phyloP scores from a whole-genome alignment of 345 rosid genomes.

The Hibiscus tridactylites region DNA sequence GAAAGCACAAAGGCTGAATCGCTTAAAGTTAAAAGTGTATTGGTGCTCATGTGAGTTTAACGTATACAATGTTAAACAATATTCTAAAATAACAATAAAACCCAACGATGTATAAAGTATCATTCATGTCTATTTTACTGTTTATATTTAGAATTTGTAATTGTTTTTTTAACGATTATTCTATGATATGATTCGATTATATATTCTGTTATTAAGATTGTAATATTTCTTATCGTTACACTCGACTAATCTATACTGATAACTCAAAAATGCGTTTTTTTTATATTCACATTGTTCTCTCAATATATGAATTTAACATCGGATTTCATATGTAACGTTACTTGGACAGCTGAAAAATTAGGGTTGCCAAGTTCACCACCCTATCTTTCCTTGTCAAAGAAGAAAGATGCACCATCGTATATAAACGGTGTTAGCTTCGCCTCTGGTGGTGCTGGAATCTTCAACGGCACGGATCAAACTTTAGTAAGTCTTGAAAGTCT shows the following conservation, averaged over 20 bases:
- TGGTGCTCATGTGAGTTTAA: background rate
- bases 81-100: no score
- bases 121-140: background rate
- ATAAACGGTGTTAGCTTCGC: conserved; percentile 54
- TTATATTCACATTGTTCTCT: background rate
- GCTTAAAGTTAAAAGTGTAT: background rate
- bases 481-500: conserved; percentile 28
- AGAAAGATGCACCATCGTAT: conserved; percentile 14
- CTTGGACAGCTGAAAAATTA: conserved; percentile 50
- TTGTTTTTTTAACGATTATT: no score
- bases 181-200: no score
- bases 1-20: background rate
- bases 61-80: background rate
- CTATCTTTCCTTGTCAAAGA: conserved; percentile 31
- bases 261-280: no score
- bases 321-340: background rate
- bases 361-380: conserved; percentile 55
- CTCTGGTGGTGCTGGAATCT: conserved; percentile 62
- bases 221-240: no score
- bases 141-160: no score
- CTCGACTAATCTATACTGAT: no score
- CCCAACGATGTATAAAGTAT: no score
- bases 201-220: no score
- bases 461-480: conserved; percentile 35
- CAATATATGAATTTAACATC: background rate